phyloP scores from a whole-genome alignment of 2,329 filamentous ascomycete genomes.

The Fusarium sp. region DNA sequence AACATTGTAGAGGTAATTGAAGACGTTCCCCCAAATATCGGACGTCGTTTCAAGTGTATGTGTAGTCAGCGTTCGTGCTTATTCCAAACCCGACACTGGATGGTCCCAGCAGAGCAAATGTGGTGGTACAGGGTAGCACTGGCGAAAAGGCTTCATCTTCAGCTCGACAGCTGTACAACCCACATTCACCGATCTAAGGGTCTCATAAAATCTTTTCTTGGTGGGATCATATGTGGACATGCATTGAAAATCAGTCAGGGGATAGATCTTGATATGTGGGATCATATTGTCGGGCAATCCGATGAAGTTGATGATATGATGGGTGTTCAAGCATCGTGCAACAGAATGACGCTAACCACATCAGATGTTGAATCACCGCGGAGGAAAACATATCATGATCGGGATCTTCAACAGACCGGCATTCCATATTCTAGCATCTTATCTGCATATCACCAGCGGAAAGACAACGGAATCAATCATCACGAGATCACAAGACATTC shows the following conservation, averaged over 20 bases:
- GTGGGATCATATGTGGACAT: too few species aligned
- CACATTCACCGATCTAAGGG: not conserved
- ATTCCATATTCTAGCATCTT: not conserved
- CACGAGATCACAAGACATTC: not conserved
- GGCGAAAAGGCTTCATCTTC: not conserved
- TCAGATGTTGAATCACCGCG: not conserved
- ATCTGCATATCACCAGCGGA: conserved; percentile 2
- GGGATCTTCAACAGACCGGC: not conserved
- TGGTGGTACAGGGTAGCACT: conserved; percentile 21
- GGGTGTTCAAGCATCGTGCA: not conserved
- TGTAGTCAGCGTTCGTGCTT: not conserved
- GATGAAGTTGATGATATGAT: conserved; percentile 2
- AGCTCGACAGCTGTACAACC: not conserved
- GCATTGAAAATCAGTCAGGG: too few species aligned
- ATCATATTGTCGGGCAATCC: not conserved
- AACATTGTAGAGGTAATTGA: too few species aligned
- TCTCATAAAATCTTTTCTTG: too few species aligned
- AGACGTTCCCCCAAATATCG: too few species aligned
- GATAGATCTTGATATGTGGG: not conserved
- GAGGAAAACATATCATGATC: not conserved
- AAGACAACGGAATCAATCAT: conserved; percentile 8
- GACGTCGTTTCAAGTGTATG: not conserved
- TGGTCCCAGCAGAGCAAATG: not conserved
- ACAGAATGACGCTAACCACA: too few species aligned
- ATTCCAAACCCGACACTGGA: conserved; percentile 1